Evolutionary conservation across 345 rosid species (phyloP), one percentile per base, ranked within the genome.

Genomic region (Linum lewisii): DNA sequence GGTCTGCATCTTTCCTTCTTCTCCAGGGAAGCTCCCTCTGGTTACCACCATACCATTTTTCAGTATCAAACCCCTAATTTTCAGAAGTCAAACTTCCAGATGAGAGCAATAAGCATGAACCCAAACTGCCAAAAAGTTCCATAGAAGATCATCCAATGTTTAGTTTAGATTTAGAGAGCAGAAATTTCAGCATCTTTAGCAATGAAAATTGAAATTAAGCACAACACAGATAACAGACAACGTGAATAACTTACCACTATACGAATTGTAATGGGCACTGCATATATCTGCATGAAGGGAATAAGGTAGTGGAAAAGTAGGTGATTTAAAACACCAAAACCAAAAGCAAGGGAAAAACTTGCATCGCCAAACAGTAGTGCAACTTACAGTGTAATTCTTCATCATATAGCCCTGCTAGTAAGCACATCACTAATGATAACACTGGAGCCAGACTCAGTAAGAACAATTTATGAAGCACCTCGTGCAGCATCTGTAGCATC

Each of bases 241-340:
- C n/a, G n/a, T n/a, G n/a, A n/a, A n/a, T n/a, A n/a, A n/a, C 56
- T 52, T 52, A 52, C 56, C 56, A 52, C 56, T 9, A 52, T 52
- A 52, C 56, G 56, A 9, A 52, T 52, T 4, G 56, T 52, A 24
- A 52, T 52, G 25, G 56, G 21, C 14, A 52, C 56, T 5, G 56
- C 56, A 6, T 52, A 52, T 3, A 52, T 52, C 56, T 52, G 56
- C 24, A 52, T 15, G 20, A 20, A 21, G 16, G 20, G 24, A 20
- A 21, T 15, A 2, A 7, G 13, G 14, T 42, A 16, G 15, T 11
- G 15, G 25, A 24, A 9, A 9, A 24, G 11, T 8, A 1, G 53
- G 11, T 52, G 5, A 20, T 19, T 20, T 52, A 24, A 11, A 21
- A 9, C 1, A 20, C 1, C 13, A 15, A 3, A 21, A 11, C 15